Base-by-base conservation (phyloP, 179 eudicot genomes). In the Drosera spatulata region DNA sequence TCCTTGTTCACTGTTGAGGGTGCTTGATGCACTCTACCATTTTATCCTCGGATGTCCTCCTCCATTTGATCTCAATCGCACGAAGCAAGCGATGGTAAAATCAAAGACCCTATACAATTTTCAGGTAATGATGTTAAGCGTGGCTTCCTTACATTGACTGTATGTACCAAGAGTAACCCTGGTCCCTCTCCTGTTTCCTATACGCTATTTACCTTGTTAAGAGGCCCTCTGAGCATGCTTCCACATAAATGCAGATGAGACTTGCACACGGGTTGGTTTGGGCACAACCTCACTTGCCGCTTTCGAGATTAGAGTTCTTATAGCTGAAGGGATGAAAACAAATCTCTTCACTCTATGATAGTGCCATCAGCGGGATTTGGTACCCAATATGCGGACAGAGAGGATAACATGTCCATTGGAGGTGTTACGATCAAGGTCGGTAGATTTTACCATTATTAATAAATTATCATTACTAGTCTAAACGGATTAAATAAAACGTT, bases 181-280 rank as follows among this genome's bases (percentile, higher is more conserved):
- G n/a, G n/a, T 48, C 41, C 51, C 49, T 51, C 46, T 42, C n/a
- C n/a, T 0, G 3, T 13, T 0, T 7, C n/a, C n/a, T n/a, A n/a
- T n/a, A n/a, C 39, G 46, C 13, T 5, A n/a, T 44, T 50, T 13
- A 7, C 10, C 48, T 41, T 10, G 14, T 14, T 41, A 37, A 38
- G 9, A 60, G 56, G n/a, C 60, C 58, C n/a, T 54, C 42, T 5
- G 59, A 33, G 14, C 37, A 14, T 65, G 73, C 58, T 59, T 64
- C 73, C 65, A 70, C 2, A 70, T 47, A 53, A 70, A 64, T 3
- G 51, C 65, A 43, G 73, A 59, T 9, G 64, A 39, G 10, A 61
- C 50, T 55, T 70, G 61, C 0, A 70, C 46, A 13, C 69, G 60
- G 39, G 69, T 70, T 49, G 73, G 73, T 44, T 64, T 42, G 0